Conservation (phyloP, 1,284 basidiomycete species). For the Austropuccinia psidii region DNA sequence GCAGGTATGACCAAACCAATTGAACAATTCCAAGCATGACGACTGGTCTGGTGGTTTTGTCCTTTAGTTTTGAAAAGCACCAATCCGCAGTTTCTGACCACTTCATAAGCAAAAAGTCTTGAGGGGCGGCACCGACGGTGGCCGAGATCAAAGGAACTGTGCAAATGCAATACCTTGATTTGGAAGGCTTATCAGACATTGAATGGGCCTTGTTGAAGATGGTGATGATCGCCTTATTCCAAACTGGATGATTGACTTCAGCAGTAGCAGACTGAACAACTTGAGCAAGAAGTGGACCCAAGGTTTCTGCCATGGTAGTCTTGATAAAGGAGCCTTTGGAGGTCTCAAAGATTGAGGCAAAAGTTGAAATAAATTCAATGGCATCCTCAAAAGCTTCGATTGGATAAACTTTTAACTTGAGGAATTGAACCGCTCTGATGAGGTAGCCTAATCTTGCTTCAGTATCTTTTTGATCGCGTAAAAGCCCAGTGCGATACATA, state of each 20-base stretch:
- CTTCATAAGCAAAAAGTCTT: slow-evolving; percentile 72
- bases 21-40: slow-evolving; percentile 76
- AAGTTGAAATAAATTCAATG: slow-evolving; percentile 75
- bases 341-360: slow-evolving; percentile 73
- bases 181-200: slow-evolving; percentile 61
- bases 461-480: slow-evolving; percentile 33
- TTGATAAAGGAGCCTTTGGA: slow-evolving; percentile 79
- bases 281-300: slow-evolving; percentile 56
- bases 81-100: slow-evolving; percentile 53
- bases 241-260: slow-evolving; percentile 89
- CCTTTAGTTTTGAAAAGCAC: slow-evolving; percentile 50
- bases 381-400: slow-evolving; percentile 88
- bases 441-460: slow-evolving; percentile 26
- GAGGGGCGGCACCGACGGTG: slow-evolving; percentile 75
- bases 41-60: slow-evolving; percentile 63
- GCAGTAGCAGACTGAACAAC: slow-evolving; percentile 71
- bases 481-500: slow-evolving; percentile 3
- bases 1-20: slow-evolving; percentile 86
- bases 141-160: slow-evolving; percentile 81
- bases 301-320: slow-evolving; percentile 72
- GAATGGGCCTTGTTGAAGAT: slow-evolving; percentile 76
- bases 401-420: slow-evolving; percentile 68
- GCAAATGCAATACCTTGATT: slow-evolving; percentile 81
- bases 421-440: slow-evolving; percentile 32
- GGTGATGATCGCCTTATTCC: slow-evolving; percentile 80